These are phyloP conservation scores for Pleodorina starrii DNA, from an alignment of 139 green algal species.

Conservation along the genomic window DNA sequence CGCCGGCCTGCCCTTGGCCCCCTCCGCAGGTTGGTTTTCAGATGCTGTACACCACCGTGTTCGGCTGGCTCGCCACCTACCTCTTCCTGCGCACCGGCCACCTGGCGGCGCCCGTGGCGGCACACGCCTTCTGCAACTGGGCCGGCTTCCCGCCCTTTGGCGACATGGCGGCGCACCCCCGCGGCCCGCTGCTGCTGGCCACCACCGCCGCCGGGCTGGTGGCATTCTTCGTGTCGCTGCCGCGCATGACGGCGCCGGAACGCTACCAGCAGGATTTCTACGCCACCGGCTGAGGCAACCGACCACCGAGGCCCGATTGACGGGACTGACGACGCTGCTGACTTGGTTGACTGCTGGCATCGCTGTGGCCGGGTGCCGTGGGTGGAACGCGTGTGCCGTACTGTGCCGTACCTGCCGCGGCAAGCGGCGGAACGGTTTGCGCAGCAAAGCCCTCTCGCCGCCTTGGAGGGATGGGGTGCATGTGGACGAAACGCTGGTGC, in stretches of 20 bases:
- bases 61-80: slow-evolving; percentile 81
- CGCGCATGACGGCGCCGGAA: slow-evolving; percentile 13
- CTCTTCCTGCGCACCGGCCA: slow-evolving; percentile 73
- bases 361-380: too few relatives aligned
- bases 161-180: slow-evolving; percentile 47
- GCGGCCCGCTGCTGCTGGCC: not conserved
- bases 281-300: too few relatives aligned
- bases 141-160: slow-evolving; percentile 77
- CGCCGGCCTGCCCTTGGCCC: too few relatives aligned
- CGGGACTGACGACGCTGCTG: too few relatives aligned
- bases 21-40: slow-evolving; percentile 73
- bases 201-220: slow-evolving; percentile 18
- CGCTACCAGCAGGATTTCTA: slow-evolving; percentile 12
- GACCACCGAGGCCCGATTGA: too few relatives aligned
- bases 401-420: too few relatives aligned
- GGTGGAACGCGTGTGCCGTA: too few relatives aligned
- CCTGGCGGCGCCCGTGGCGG: slow-evolving; percentile 59
- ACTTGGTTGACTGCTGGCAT: too few relatives aligned
- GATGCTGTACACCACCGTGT: slow-evolving; percentile 81
- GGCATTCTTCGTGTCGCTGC: slow-evolving; percentile 12
- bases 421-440: too few relatives aligned
- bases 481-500: too few relatives aligned
- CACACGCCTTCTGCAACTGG: slow-evolving; percentile 85
- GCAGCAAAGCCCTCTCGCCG: too few relatives aligned
- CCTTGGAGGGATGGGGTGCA: too few relatives aligned